Conservation (phyloP, 257 asterid species). For the Lavandula angustifolia region DNA sequence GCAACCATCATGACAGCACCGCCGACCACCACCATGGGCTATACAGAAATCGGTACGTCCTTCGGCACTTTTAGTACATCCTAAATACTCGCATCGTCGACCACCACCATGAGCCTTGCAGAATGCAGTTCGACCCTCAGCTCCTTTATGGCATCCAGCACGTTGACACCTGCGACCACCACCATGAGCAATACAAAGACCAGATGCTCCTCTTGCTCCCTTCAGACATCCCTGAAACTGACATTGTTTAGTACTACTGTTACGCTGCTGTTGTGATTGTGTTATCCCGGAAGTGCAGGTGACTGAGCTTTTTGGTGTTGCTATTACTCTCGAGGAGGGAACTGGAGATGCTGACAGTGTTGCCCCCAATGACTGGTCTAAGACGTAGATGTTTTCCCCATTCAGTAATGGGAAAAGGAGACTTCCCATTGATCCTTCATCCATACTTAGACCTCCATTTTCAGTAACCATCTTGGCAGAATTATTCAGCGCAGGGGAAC, state of each 20-base stretch:
- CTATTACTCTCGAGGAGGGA: conserved; percentile 54
- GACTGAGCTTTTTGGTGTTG: conserved; percentile 83
- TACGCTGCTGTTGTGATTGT: conserved; percentile 60
- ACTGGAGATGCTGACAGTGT: conserved; percentile 49
- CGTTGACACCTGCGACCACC: conserved; percentile 97
- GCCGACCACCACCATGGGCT: conserved; percentile 94
- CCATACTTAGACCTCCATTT: conserved; percentile 40
- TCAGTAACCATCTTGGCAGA: conserved; percentile 30
- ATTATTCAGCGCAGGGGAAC: conserved; percentile 41
- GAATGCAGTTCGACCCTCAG: conserved; percentile 95
- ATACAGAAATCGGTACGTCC: conserved; percentile 90
- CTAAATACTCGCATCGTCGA: conserved; percentile 78
- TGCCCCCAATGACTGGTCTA: conserved; percentile 42
- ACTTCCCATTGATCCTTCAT: conserved; percentile 51
- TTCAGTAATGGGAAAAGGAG: conserved; percentile 34
- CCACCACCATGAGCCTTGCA: conserved; percentile 99
- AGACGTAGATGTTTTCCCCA: conserved; percentile 39
- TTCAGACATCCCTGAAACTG: conserved; percentile 81
- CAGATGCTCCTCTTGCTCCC: conserved; percentile 97
- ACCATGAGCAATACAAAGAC: conserved; percentile 91
- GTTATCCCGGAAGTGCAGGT: conserved; percentile 98
- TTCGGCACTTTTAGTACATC: conserved; percentile 94
- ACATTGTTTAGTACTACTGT: conserved; percentile 63
- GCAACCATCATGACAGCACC: conserved; percentile 78
- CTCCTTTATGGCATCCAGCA: conserved; percentile 81